These are phyloP conservation scores for Eremochloa ophiuroides DNA, from an alignment of 176 grass and related monocot species.

Conservation along the genomic window DNA sequence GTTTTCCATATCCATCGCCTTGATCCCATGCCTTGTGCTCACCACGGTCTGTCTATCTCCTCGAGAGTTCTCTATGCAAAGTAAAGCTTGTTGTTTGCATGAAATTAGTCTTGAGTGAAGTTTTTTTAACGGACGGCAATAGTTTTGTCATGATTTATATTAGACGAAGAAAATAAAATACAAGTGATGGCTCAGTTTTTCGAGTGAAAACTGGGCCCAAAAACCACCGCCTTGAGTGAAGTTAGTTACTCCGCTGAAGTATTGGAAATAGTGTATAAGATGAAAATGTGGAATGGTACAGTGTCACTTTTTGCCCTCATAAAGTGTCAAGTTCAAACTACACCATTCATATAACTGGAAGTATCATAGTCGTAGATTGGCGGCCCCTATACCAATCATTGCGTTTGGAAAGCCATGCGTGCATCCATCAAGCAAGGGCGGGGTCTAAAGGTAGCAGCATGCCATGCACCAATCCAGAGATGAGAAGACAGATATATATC, in stretches of 20 bases:
- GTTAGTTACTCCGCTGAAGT: not conserved
- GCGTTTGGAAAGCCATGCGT: not conserved
- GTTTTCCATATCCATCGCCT: too few relatives aligned
- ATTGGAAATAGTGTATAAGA: not conserved
- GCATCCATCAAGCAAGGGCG: not conserved
- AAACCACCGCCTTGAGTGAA: too few relatives aligned
- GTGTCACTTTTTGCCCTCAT: too few relatives aligned
- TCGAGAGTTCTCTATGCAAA: not conserved
- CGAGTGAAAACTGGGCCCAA: too few relatives aligned
- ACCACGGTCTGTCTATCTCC: too few relatives aligned
- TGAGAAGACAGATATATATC: not conserved
- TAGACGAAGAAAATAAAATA: too few relatives aligned
- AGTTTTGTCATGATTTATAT: too few relatives aligned
- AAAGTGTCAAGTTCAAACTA: not conserved
- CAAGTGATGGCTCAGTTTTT: too few relatives aligned
- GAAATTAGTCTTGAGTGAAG: not conserved
- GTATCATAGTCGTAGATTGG: not conserved
- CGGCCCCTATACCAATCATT: not conserved
- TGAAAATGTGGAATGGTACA: too few relatives aligned
- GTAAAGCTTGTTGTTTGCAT: not conserved
- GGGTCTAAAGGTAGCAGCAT: not conserved
- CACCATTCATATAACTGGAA: not conserved
- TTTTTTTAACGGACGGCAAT: too few relatives aligned
- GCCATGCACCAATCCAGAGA: not conserved
- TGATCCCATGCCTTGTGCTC: too few relatives aligned